Conservation (phyloP, 345 rosid species). For the Adansonia digitata region DNA sequence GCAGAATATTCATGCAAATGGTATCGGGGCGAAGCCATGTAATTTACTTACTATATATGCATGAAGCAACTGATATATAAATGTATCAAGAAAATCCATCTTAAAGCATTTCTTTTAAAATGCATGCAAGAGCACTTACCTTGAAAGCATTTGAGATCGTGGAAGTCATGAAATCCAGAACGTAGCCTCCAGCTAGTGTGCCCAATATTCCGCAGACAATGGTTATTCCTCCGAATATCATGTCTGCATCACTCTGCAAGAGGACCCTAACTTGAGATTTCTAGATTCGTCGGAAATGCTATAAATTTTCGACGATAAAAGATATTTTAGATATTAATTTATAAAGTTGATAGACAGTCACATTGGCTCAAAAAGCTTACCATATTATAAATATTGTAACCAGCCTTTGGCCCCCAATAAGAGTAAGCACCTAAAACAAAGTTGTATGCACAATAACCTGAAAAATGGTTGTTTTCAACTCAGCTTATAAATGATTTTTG, state of each 20-base stretch:
- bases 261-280: constrained; percentile 5
- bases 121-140: constrained; percentile 32
- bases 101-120: neutral
- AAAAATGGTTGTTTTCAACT: constrained; percentile 15
- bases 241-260: constrained; percentile 72
- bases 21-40: neutral
- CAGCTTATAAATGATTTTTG: neutral
- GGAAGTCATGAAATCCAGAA: constrained; percentile 62
- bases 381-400: constrained; percentile 60
- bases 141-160: constrained; percentile 91
- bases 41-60: neutral
- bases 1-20: neutral
- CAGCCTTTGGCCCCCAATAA: constrained; percentile 98
- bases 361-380: neutral
- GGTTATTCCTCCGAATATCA: constrained; percentile 89
- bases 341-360: neutral
- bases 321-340: neutral
- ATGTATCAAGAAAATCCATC: neutral
- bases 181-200: constrained; percentile 70
- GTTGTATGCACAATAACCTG: constrained; percentile 84
- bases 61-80: neutral
- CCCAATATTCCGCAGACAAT: constrained; percentile 78
- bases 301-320: neutral
- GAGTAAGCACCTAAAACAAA: constrained; percentile 95
- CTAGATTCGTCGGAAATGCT: neutral